phyloP scores from a whole-genome alignment of 495 filamentous ascomycete genomes.

The Xylaria palmicola region DNA sequence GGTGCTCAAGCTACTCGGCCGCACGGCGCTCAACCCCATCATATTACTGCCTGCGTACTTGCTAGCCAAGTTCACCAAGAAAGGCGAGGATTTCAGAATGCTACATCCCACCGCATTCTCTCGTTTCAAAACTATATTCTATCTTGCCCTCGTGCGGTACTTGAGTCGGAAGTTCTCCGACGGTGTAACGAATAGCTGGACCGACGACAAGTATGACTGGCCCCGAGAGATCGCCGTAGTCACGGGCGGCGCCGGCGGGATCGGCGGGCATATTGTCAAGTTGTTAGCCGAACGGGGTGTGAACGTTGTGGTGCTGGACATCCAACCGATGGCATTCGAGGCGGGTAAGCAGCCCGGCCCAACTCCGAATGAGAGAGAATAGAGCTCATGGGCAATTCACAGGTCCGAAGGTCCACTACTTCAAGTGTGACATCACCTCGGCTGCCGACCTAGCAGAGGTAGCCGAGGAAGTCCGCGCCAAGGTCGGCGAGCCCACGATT shows the following conservation, averaged over 20 bases:
- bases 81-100: constrained; percentile 51
- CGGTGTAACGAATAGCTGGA: constrained; percentile 60
- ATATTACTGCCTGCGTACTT: constrained; percentile 60
- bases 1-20: constrained; percentile 51
- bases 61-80: constrained; percentile 57
- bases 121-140: constrained; percentile 46
- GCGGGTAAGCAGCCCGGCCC: constrained; percentile 40
- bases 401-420: constrained; percentile 57
- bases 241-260: constrained; percentile 69
- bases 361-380: too few species aligned
- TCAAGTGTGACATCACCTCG: constrained; percentile 64
- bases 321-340: constrained; percentile 57
- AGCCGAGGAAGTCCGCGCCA: constrained; percentile 49
- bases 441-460: constrained; percentile 45
- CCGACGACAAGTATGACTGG: constrained; percentile 64
- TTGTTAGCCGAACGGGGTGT: constrained; percentile 57
- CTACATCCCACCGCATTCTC: constrained; percentile 49
- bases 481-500: constrained; percentile 64
- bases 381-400: neutral
- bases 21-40: constrained; percentile 59
- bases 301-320: constrained; percentile 69
- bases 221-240: constrained; percentile 66
- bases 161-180: constrained; percentile 52
- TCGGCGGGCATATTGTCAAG: constrained; percentile 61
- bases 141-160: constrained; percentile 48